These are phyloP conservation scores for Dictyostelium citrinum DNA, from an alignment of 78 protist species.

Conservation along the genomic window DNA sequence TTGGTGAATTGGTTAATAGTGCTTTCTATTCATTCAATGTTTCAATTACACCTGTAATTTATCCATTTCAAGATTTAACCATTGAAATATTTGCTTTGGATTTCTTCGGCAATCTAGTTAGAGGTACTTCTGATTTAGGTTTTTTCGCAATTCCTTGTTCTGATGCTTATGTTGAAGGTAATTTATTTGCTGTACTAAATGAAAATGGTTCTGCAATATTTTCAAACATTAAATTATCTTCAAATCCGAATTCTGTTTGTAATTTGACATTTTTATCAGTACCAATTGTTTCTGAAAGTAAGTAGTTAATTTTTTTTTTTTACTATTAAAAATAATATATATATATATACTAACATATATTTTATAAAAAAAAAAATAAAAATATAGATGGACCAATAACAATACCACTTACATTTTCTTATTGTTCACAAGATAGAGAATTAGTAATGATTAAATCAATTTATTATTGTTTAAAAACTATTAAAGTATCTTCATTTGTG, in stretches of 20 bases:
- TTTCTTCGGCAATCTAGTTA: conserved; percentile 20
- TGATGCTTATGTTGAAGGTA: conserved; percentile 25
- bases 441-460: conserved; percentile 10
- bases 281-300: conserved; percentile 11
- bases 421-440: conserved; percentile 4
- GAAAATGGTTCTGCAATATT: conserved; percentile 4
- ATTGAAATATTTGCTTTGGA: conserved; percentile 25
- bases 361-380: too few relatives aligned
- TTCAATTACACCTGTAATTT: not conserved
- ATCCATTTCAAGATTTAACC: conserved; percentile 19
- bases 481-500: not conserved
- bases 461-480: conserved; percentile 3
- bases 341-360: too few relatives aligned
- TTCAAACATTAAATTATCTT: not conserved
- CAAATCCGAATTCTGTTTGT: conserved; percentile 5
- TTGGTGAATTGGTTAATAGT: conserved; percentile 7
- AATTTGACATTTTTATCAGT: conserved; percentile 50
- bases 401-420: not conserved
- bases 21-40: conserved; percentile 21
- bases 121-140: conserved; percentile 36
- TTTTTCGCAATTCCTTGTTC: conserved; percentile 48
- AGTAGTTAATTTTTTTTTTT: too few relatives aligned
- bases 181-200: not conserved
- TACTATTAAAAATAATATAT: too few relatives aligned
- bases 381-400: not conserved